phyloP scores from a whole-genome alignment of 2,329 filamentous ascomycete species.

The Aspergillus clavatus region DNA sequence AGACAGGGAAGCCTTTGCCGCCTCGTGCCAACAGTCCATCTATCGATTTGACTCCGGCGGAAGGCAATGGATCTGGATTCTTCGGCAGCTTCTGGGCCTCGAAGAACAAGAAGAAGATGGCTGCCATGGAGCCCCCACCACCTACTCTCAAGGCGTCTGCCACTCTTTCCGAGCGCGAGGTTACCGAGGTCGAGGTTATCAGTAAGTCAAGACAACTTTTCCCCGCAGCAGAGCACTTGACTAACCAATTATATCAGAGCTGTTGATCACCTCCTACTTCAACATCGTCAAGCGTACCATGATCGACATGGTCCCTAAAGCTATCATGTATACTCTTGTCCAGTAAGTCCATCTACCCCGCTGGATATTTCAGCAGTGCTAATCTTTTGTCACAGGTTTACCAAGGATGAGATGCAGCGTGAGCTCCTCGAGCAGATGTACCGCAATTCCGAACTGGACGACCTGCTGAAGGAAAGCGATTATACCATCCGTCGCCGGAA shows the following conservation, averaged over 20 bases:
- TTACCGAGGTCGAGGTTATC: constrained; percentile 95
- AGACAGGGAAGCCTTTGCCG: constrained; percentile 93
- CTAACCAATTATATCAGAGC: constrained; percentile 55
- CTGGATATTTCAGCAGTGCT: constrained; percentile 2
- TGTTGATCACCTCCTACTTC: constrained; percentile 94
- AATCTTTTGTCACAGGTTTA: constrained; percentile 55
- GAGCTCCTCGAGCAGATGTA: constrained; percentile 98
- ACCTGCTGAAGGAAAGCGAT: constrained; percentile 94
- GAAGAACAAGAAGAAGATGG: constrained; percentile 99
- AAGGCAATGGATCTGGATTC: constrained; percentile 67
- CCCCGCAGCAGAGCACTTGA: neutral
- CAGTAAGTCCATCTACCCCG: constrained; percentile 59
- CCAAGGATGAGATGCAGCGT: constrained; percentile 97
- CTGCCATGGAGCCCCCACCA: constrained; percentile 96
- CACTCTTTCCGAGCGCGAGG: constrained; percentile 87
- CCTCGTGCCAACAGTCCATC: constrained; percentile 72
- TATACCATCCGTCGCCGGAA: constrained; percentile 93
- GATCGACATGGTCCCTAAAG: constrained; percentile 99
- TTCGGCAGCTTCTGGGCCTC: constrained; percentile 98
- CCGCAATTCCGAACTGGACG: constrained; percentile 81
- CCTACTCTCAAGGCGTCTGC: constrained; percentile 90
- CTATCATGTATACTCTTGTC: constrained; percentile 95
- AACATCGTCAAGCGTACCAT: constrained; percentile 97
- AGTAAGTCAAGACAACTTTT: constrained; percentile 55
- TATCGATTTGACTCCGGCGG: constrained; percentile 51